phyloP scores from a whole-genome alignment of 2,329 filamentous ascomycete species.

The Teratosphaeriaceae sp. region DNA sequence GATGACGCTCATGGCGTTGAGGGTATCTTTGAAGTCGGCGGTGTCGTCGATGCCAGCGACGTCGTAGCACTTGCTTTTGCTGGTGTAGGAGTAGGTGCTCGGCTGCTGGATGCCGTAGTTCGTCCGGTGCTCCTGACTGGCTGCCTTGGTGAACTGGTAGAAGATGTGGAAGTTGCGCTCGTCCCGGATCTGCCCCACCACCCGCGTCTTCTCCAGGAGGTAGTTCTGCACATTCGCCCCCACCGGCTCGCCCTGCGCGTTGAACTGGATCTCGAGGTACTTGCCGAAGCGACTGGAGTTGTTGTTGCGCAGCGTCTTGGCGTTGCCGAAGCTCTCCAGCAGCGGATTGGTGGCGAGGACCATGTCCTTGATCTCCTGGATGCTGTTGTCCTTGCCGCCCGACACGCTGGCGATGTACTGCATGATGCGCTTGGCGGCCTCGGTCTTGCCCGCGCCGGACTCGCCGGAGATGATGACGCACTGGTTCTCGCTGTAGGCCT shows the following conservation, averaged over 20 bases:
- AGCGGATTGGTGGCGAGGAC: slow-evolving; percentile 96
- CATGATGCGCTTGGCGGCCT: slow-evolving; percentile 98
- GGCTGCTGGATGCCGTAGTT: slow-evolving; percentile 88
- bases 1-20: slow-evolving; percentile 93
- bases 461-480: slow-evolving; percentile 99
- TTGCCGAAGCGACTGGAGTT: slow-evolving; percentile 98
- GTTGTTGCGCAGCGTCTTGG: slow-evolving; percentile 96
- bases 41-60: slow-evolving; percentile 91
- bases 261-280: slow-evolving; percentile 96
- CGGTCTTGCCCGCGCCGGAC: slow-evolving; percentile 96
- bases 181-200: slow-evolving; percentile 89
- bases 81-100: slow-evolving; percentile 89
- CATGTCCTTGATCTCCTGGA: slow-evolving; percentile 98
- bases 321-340: slow-evolving; percentile 96
- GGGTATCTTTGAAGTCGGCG: slow-evolving; percentile 79
- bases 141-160: slow-evolving; percentile 96
- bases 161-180: slow-evolving; percentile 99
- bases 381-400: slow-evolving; percentile 73
- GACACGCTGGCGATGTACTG: slow-evolving; percentile 99
- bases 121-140: slow-evolving; percentile 78
- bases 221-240: slow-evolving; percentile 99
- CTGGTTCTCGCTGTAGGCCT: slow-evolving; percentile 97
- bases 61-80: slow-evolving; percentile 87
- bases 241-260: slow-evolving; percentile 80
- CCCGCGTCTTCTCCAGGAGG: slow-evolving; percentile 87